Evolutionary conservation across 2,329 filamentous ascomycete species (phyloP), one percentile per base, ranked within the genome.

Genomic region (Acephala macrosclerotiorum): DNA sequence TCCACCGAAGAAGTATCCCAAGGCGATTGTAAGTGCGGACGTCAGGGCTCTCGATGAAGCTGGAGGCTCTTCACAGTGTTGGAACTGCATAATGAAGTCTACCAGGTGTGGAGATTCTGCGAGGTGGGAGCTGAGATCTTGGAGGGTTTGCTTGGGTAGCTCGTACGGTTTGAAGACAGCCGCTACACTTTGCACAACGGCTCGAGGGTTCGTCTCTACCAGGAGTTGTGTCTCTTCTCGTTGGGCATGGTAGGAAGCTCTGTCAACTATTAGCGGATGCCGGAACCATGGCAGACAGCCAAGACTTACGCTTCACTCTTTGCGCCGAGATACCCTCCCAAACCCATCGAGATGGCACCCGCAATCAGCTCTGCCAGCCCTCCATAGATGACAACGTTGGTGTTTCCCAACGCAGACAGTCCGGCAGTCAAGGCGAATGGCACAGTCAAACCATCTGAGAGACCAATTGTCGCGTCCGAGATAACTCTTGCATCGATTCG

Each of bases 371-470:
- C 87, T 0, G 87, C 87, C 25, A 89, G 77, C 1, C 87, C 87
- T 25, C 85, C 87, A 67, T 87, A 83, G 3, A 91, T 80, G 22
- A 85, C 83, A 0, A 85, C 79, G 57, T 80, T 83, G 26, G 83
- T 84, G 68, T 83, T 81, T 11, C 83, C 83, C 58, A 85, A 73
- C 0, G 78, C 76, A 8, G 77, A 79, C 1, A 89, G 76, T 4
- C 87, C 87, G 2, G 87, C 87, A 0, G 86, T 89, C 12, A 89
- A 77, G 1, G 87, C 87, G 72, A 89, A 89, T 0, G 87, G 87
- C 0, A 89, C 87, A 0, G 87, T 89, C 69, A 89, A 79, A 5
- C 87, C 87, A 75, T 89, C 87, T 0, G 85, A 85, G 47, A 89
- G 80, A 22, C 87, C 87, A 72, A 89, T 87, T 33, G 87, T 89